Evolutionary conservation across 2,329 filamentous ascomycete species (phyloP).

Genomic region (Aspergillus pseudoviridinutans): DNA sequence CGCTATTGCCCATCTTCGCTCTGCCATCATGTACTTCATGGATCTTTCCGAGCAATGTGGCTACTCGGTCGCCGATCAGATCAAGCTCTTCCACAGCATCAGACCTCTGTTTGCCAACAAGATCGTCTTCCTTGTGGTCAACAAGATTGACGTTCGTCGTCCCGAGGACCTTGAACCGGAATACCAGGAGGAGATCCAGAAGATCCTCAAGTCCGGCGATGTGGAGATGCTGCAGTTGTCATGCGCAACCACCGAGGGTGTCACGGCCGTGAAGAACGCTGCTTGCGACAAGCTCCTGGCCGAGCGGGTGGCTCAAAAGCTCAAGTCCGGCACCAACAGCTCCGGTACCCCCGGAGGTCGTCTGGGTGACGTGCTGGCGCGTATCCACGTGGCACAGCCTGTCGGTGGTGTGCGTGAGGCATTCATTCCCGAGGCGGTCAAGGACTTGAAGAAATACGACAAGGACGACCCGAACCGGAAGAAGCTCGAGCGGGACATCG

Average conservation of each 20-base stretch:
- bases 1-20: constrained; percentile 92
- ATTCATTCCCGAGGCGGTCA: constrained; percentile 82
- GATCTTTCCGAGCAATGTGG: constrained; percentile 95
- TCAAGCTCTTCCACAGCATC: constrained; percentile 92
- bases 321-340: constrained; percentile 80
- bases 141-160: constrained; percentile 92
- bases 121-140: constrained; percentile 91
- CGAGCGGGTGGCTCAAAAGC: constrained; percentile 89
- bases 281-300: constrained; percentile 91
- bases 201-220: constrained; percentile 78
- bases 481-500: constrained; percentile 76
- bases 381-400: constrained; percentile 96
- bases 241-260: constrained; percentile 90
- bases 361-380: constrained; percentile 82
- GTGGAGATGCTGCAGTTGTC: constrained; percentile 91
- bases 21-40: constrained; percentile 97
- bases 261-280: constrained; percentile 91
- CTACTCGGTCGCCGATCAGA: constrained; percentile 88
- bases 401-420: constrained; percentile 77
- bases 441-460: constrained; percentile 81
- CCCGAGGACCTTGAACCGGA: constrained; percentile 82
- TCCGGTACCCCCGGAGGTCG: constrained; percentile 73
- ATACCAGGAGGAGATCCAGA: constrained; percentile 71
- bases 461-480: constrained; percentile 80
- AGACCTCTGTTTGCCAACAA: constrained; percentile 97